These are phyloP conservation scores for Austroboletus eburneus DNA, from an alignment of 768 basidiomycete species.

Conservation along the genomic window DNA sequence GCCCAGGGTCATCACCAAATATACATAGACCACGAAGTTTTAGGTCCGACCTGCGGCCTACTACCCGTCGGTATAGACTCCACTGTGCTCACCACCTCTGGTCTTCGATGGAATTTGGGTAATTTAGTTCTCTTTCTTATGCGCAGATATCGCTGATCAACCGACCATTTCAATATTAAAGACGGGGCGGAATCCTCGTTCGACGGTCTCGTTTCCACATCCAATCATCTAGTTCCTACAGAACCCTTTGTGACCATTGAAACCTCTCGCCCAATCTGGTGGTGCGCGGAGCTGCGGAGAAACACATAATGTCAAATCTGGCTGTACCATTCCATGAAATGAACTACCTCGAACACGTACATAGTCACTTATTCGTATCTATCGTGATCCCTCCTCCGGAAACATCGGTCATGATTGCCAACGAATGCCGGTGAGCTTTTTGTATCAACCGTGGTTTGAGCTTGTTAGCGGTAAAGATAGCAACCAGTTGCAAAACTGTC, in stretches of 20 bases:
- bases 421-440: no score
- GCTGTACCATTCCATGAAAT: no score
- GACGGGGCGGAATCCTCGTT: slow-evolving; percentile 70
- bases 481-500: no score
- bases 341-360: no score
- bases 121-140: slow-evolving; percentile 19
- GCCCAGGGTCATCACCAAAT: slow-evolving; percentile 80
- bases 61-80: slow-evolving; percentile 83
- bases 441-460: no score
- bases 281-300: slow-evolving; percentile 71
- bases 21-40: slow-evolving; percentile 60
- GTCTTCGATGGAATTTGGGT: slow-evolving; percentile 90
- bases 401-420: no score
- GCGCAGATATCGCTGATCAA: slow-evolving; percentile 3
- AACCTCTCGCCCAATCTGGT: slow-evolving; percentile 84
- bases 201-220: slow-evolving; percentile 84
- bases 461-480: no score
- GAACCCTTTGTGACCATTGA: slow-evolving; percentile 63
- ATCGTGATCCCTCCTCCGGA: no score
- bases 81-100: slow-evolving; percentile 75
- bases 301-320: neutral
- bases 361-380: no score
- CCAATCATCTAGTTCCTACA: slow-evolving; percentile 80
- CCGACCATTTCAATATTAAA: slow-evolving; percentile 25
- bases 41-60: slow-evolving; percentile 93